Evolutionary conservation across 371 early-diverging fungal species (phyloP), one percentile per base, ranked within the genome.

Genomic region (Rhizopus arrhizus): DNA sequence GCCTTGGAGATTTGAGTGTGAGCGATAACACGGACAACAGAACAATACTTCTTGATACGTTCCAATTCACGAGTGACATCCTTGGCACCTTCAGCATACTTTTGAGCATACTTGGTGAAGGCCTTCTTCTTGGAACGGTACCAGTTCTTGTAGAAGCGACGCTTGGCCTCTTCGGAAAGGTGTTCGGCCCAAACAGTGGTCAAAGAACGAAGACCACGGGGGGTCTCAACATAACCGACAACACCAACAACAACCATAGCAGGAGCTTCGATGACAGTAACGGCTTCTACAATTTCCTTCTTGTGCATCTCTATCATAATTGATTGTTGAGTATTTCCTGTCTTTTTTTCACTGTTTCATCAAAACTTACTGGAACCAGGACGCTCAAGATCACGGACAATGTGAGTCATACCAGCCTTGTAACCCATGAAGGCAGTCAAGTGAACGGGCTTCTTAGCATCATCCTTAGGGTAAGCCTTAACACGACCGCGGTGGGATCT

Each of bases 211-310:
- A 22, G 22, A 22, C 22, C 22, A 22, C 22, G 22, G 2, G 22
- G 22, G 22, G 22, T 22, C 22, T 22, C 22, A 22, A 22, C 22
- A 2, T 22, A 22, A 22, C 22, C 22, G 22, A 22, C 22, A 22
- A 22, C 22, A 22, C 22, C 22, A 22, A 22, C 22, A 22, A 22
- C 22, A 22, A 22, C 22, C 84, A 98, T 88, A 52, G 99, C 94
- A 56, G 99, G 99, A 53, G 97, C 91, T 85, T 99, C 99, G 70
- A 99, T 85, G 78, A 99, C 85, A 64, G 99, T 97, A 69, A 98
- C 99, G 61, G 99, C 97, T 85, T 99, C 99, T 73, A 99, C 94
- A 49, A 99, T 87, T 85, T 99, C 99, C 91, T 95, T 96, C 94
- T 96, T 97, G 93, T 97, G 92, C 88, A 93, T 91, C 90, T 97